Evolutionary conservation across 345 rosid genomes (phyloP).

Genomic region (Ricinus communis): DNA sequence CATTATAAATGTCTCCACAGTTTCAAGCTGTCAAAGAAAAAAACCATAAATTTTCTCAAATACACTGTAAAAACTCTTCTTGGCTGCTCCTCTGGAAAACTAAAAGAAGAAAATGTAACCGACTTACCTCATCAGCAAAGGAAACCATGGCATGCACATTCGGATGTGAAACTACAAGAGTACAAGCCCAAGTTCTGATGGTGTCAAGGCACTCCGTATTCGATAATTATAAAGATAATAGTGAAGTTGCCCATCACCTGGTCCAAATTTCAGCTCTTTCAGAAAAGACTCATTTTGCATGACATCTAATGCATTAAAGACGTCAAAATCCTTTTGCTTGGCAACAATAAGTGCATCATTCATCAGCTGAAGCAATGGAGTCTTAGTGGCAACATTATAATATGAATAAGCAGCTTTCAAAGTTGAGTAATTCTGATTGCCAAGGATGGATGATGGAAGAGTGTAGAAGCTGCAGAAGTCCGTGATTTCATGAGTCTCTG

Average conservation of each 20-base stretch:
- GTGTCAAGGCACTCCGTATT: conserved; percentile 48
- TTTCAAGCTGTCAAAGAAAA: not conserved
- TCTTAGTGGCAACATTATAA: conserved; percentile 81
- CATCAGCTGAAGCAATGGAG: conserved; percentile 88
- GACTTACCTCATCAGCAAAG: conserved; percentile 11
- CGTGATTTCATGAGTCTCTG: conserved; percentile 76
- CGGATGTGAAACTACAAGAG: conserved; percentile 49
- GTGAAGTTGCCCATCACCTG: conserved; percentile 94
- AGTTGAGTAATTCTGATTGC: conserved; percentile 65
- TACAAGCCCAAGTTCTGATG: conserved; percentile 86
- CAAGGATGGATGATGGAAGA: conserved; percentile 91
- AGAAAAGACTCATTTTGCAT: conserved; percentile 92
- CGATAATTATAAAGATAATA: conserved; percentile 87
- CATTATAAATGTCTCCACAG: conserved; percentile 9
- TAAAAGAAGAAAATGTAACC: conserved; percentile 7
- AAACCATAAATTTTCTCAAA: not conserved
- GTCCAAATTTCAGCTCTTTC: conserved; percentile 88
- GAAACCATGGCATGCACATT: conserved; percentile 7
- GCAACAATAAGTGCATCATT: conserved; percentile 80
- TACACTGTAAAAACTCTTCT: conserved; percentile 18
- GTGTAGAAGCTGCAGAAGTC: conserved; percentile 97
- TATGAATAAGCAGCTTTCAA: conserved; percentile 94
- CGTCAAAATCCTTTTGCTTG: conserved; percentile 81
- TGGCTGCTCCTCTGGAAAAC: conserved; percentile 5
- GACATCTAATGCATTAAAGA: conserved; percentile 86